Conservation (phyloP, 179 eudicot genomes). For the Beta corolliflora region DNA sequence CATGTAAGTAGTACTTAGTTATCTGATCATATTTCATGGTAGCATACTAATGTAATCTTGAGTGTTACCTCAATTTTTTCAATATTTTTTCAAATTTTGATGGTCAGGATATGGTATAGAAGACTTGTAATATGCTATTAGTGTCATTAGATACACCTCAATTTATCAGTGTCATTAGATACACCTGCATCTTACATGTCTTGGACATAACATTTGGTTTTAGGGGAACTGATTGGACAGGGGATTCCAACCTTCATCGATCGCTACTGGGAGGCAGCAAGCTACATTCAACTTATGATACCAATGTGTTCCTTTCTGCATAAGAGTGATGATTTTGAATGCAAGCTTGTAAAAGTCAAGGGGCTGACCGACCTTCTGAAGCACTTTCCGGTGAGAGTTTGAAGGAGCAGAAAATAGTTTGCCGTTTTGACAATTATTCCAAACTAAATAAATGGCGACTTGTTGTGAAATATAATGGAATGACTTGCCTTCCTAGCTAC, state of each 20-base stretch:
- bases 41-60: too few species aligned
- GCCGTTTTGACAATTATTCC: not conserved
- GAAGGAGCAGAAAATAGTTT: not conserved
- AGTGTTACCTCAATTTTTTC: too few species aligned
- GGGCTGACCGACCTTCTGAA: not conserved
- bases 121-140: too few species aligned
- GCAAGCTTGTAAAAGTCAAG: not conserved
- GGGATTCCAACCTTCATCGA: conserved; percentile 3
- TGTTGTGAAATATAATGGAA: too few species aligned
- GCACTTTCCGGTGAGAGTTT: not conserved
- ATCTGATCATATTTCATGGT: not conserved
- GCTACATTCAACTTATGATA: not conserved
- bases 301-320: not conserved
- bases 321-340: not conserved
- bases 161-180: too few species aligned
- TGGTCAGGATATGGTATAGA: not conserved
- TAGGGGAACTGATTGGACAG: conserved; percentile 11
- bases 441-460: too few species aligned
- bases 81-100: too few species aligned
- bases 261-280: conserved; percentile 17
- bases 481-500: too few species aligned
- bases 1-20: conserved; percentile 8
- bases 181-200: too few species aligned
- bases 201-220: not conserved
- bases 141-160: too few species aligned